Evolutionary conservation across 768 basidiomycete species (phyloP), one percentile per base, ranked within the genome.

Genomic region (Cantharellus anzutake): DNA sequence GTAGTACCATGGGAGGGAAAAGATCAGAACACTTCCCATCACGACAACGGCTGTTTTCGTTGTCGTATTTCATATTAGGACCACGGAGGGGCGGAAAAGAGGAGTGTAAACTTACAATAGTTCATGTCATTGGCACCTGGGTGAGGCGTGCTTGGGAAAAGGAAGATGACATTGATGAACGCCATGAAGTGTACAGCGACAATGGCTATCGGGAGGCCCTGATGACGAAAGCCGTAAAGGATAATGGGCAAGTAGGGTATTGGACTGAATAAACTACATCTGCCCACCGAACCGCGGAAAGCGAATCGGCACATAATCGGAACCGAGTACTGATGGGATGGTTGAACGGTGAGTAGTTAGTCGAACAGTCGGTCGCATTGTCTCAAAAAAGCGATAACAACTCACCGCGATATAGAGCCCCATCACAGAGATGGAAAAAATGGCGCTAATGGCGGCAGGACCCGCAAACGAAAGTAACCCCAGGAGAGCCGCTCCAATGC

Each of bases 181-280:
- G 66, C 37, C 86, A 87, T 86, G 71, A 78, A 86, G 0, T 69
- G 61, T 2, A 84, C 75, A 2, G 84, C 73, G 5, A 77, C 72
- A 11, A 75, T 57, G 0, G 77, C 78, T 29, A 82, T 69, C 0
- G 80, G 78, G n/a, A 72, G 65, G 62, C 83, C 82, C 80, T 48
- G 29, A 29, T 11, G 20, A 29, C 20, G 29, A 48, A 48, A 11
- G 44, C 29, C 0, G 44, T 48, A 11, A 48, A 29, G 44, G 11
- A 11, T 11, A 48, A 48, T 48, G 11, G 29, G 29, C 29, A 11
- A 48, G 11, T 11, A 11, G 44, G 44, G 11, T 20, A 20, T 51
- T 44, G 14, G 20, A 67, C 74, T 65, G 59, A 55, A 29, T 29
- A 29, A 29, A 29, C 20, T 29, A 29, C 20, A 29, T 29, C 34